A percentile compares a stretch with the other conserved stretches of the same genome.
phyloP scores from a whole-genome alignment of 805 yeast genomes.

The Blastobotrys mokoenaii region DNA sequence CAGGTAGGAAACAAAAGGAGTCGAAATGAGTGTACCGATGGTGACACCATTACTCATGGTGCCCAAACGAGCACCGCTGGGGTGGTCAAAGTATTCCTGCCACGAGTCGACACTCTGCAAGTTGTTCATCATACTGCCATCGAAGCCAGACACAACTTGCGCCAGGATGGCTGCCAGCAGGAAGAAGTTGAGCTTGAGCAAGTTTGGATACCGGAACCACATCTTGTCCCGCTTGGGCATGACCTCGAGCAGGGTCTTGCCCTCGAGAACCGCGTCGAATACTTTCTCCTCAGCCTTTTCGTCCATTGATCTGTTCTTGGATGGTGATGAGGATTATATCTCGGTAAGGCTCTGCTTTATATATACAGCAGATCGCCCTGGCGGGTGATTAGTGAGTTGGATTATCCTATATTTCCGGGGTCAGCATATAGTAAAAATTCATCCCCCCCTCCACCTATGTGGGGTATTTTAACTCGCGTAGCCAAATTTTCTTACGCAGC shows the following conservation, averaged over 20 bases:
- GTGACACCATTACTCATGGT: conserved; percentile 12
- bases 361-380: no score
- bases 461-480: no score
- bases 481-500: no score
- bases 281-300: not conserved
- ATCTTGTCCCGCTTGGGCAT: conserved; percentile 2
- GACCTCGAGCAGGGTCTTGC: conserved; percentile 5
- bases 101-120: conserved; percentile 19
- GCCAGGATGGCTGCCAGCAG: conserved; percentile 10
- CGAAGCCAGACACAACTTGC: conserved; percentile 12
- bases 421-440: no score
- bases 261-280: not conserved
- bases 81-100: conserved; percentile 10
- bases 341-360: no score
- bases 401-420: no score
- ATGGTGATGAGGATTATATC: no score
- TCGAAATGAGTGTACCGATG: conserved; percentile 65
- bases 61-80: conserved; percentile 11
- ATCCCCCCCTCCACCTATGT: no score
- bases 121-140: conserved; percentile 14
- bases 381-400: no score
- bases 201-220: conserved; percentile 9
- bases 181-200: conserved; percentile 12
- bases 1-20: conserved; percentile 45
- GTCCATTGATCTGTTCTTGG: not conserved